Evolutionary conservation across 495 filamentous ascomycete genomes (phyloP).

Genomic region (Stereocaulon alpinum): DNA sequence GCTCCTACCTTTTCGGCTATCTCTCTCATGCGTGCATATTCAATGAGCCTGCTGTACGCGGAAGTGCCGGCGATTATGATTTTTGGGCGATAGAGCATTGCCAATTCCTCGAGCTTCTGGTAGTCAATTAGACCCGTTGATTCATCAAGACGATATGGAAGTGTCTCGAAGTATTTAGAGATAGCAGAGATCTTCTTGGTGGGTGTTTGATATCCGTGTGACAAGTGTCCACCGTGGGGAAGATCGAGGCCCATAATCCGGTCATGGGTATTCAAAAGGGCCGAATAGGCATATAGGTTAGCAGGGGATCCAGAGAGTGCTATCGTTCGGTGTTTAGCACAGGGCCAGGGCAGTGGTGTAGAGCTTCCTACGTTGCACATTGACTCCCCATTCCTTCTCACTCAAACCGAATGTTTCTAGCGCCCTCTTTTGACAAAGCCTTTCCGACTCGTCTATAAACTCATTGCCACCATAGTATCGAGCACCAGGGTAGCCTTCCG

Average conservation of each 20-base stretch:
- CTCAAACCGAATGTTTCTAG: slow-evolving; percentile 76
- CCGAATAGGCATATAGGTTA: slow-evolving; percentile 92
- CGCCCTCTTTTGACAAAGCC: slow-evolving; percentile 80
- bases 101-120: slow-evolving; percentile 72
- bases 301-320: slow-evolving; percentile 92
- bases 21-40: slow-evolving; percentile 77
- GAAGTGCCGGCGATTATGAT: slow-evolving; percentile 91
- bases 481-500: slow-evolving; percentile 93
- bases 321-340: slow-evolving; percentile 31
- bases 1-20: slow-evolving; percentile 85
- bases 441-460: slow-evolving; percentile 83
- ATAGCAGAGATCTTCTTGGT: slow-evolving; percentile 97
- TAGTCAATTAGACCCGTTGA: slow-evolving; percentile 92
- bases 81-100: slow-evolving; percentile 82
- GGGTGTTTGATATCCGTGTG: slow-evolving; percentile 94
- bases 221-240: slow-evolving; percentile 92
- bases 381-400: slow-evolving; percentile 89
- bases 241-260: slow-evolving; percentile 95
- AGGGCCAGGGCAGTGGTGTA: neutral
- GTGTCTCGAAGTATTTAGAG: slow-evolving; percentile 97
- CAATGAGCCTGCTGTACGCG: slow-evolving; percentile 88
- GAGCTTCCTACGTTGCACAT: slow-evolving; percentile 70
- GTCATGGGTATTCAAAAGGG: slow-evolving; percentile 82
- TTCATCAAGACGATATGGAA: slow-evolving; percentile 88
- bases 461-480: slow-evolving; percentile 97